Base-by-base conservation (phyloP, 2,329 filamentous ascomycete species). In the Domatiomyces globalis region DNA sequence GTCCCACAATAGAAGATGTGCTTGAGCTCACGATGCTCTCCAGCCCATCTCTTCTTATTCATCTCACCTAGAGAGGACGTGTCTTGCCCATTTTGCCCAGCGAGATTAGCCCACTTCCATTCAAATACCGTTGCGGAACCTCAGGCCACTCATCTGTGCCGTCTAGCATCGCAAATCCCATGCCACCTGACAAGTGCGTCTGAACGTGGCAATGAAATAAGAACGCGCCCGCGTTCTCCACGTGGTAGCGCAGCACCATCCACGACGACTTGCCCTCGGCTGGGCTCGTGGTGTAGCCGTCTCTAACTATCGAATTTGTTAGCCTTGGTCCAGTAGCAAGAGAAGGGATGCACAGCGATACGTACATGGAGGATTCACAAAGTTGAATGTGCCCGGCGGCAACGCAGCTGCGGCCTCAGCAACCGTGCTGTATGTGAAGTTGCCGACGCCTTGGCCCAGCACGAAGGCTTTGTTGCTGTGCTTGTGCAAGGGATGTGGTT, bases 401-500 rank as follows among this genome's bases (percentile, higher is more conserved):
- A 59, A 63, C 2, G 55, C 58, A 0, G 67, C 64, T 6, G 68
- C 68, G 0, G 79, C 79, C 52, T 80, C 75, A 0, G 69, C 73
- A 0, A 82, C 74, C 0, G 69, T 72, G 1, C 60, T 62, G 70
- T 74, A 83, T 5, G 66, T 71, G 60, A 76, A 83, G 0, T 56
- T 51, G 0, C 77, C 76, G 0, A 58, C 58, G 1, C 78, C 79
- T 0, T 65, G 54, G 1, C 79, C 80, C 25, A 83, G 69, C 17
- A 74, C 65, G 59, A 72, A 81, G 64, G 75, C 78, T 61, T 79
- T 80, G 58, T 74, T 78, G 43, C 74, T 73, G 63, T 83, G 80
- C 66, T 81, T 81, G 70, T 83, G 80, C 50, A 83, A 75, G 0
- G 78, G 76, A 52, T 83, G 80, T n/a, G 74, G 68, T 3, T 73